Evolutionary conservation across 2,329 filamentous ascomycete species (phyloP).

Genomic region (Epichloe sylvatica): DNA sequence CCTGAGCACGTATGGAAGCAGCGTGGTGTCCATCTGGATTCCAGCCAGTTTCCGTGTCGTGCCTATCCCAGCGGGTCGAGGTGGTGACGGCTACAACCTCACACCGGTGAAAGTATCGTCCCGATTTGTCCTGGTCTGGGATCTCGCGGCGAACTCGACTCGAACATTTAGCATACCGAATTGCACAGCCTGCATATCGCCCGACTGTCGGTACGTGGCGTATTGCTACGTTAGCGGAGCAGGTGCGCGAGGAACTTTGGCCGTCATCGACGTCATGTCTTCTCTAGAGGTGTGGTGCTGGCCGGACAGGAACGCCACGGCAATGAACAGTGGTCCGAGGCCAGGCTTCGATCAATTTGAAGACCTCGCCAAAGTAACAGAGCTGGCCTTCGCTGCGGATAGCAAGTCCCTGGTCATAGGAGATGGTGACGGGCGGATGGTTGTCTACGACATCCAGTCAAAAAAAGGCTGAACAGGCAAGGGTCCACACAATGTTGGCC

Average conservation of each 20-base stretch:
- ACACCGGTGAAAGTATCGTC: constrained; percentile 18
- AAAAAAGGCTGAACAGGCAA: constrained; percentile 5
- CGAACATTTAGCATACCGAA: constrained; percentile 26
- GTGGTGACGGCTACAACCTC: constrained; percentile 20
- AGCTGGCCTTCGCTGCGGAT: constrained; percentile 26
- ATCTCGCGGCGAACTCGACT: constrained; percentile 24
- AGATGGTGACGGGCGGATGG: constrained; percentile 19
- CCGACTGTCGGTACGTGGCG: constrained; percentile 26
- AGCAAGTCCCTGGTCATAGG: constrained; percentile 23
- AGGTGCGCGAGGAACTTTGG: constrained; percentile 20
- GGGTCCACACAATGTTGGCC: background rate
- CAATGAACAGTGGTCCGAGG: constrained; percentile 10
- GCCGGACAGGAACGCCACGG: constrained; percentile 19
- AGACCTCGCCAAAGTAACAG: constrained; percentile 21
- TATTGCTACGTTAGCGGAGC: constrained; percentile 24
- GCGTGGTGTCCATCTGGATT: constrained; percentile 28
- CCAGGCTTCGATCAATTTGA: constrained; percentile 19
- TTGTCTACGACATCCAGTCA: constrained; percentile 22
- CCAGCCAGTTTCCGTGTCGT: constrained; percentile 23
- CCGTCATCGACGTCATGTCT: constrained; percentile 24
- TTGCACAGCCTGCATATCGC: constrained; percentile 23
- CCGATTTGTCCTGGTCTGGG: constrained; percentile 26
- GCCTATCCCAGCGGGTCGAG: constrained; percentile 13
- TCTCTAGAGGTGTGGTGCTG: constrained; percentile 25
- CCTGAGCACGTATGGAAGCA: constrained; percentile 23